phyloP scores from a whole-genome alignment of 306 rosid genomes.

The Dryas drummondii region DNA sequence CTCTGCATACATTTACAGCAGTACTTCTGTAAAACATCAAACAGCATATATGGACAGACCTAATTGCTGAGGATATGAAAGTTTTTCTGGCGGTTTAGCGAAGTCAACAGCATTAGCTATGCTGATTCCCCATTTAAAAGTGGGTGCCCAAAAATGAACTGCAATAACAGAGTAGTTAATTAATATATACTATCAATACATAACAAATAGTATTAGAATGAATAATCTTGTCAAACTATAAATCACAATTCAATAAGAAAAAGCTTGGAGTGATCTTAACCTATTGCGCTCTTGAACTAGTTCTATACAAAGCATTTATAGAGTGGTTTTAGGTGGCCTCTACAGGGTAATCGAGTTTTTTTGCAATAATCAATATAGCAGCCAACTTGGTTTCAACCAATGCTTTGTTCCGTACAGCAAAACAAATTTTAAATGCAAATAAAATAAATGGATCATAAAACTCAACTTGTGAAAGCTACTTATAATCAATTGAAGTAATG shows the following conservation, averaged over 20 bases:
- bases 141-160: slow-evolving; percentile 99
- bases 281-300: not conserved
- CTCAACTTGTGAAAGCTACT: not conserved
- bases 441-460: not conserved
- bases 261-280: not conserved
- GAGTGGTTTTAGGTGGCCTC: not conserved
- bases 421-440: not conserved
- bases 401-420: not conserved
- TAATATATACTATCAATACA: not conserved
- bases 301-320: not conserved
- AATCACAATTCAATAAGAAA: not conserved
- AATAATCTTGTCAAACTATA: not conserved
- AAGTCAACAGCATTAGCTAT: slow-evolving; percentile 93
- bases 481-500: not conserved
- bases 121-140: slow-evolving; percentile 99
- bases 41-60: slow-evolving; percentile 43
- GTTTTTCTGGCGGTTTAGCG: slow-evolving; percentile 81
- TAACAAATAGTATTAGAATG: not conserved
- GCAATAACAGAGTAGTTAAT: slow-evolving; percentile 27
- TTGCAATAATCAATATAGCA: not conserved
- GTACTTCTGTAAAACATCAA: slow-evolving; percentile 1
- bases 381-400: not conserved
- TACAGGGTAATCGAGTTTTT: not conserved
- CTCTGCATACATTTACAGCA: not conserved
- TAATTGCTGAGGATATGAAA: slow-evolving; percentile 93